These are phyloP conservation scores for Begonia masoniana DNA, from an alignment of 306 rosid genomes.

Conservation along the genomic window DNA sequence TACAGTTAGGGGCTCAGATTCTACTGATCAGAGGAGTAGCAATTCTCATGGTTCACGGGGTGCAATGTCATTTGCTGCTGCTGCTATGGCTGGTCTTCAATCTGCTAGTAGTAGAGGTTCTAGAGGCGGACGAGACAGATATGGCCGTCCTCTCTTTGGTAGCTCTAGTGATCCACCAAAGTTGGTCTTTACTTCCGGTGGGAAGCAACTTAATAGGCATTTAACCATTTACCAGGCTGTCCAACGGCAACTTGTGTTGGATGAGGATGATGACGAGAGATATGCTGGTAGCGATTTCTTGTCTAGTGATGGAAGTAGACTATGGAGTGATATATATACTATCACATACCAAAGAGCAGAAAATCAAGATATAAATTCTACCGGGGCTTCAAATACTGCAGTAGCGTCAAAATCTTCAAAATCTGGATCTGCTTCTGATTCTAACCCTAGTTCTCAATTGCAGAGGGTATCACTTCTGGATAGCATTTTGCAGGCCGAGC, in stretches of 20 bases:
- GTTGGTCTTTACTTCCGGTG: conserved; percentile 76
- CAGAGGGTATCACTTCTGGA: conserved; percentile 69
- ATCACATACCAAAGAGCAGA: conserved; percentile 86
- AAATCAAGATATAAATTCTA: conserved; percentile 49
- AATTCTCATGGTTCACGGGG: conserved; percentile 71
- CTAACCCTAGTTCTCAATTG: conserved; percentile 42
- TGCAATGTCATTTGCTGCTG: conserved; percentile 98
- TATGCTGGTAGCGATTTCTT: conserved; percentile 57
- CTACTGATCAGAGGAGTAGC: conserved; percentile 60
- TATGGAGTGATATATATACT: conserved; percentile 93
- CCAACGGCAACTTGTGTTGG: conserved; percentile 80
- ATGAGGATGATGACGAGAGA: conserved; percentile 98
- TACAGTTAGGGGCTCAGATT: conserved; percentile 49
- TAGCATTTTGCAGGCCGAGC: conserved; percentile 87
- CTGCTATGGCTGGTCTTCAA: conserved; percentile 98
- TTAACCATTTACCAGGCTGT: conserved; percentile 94
- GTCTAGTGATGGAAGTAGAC: conserved; percentile 86
- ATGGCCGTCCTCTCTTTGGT: conserved; percentile 65
- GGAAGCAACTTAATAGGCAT: conserved; percentile 85
- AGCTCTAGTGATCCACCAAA: conserved; percentile 61
- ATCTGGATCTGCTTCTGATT: conserved; percentile 41
- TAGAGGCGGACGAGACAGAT: conserved; percentile 83
- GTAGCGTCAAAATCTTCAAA: conserved; percentile 46
- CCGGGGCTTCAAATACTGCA: conserved; percentile 54
- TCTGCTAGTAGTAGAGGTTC: conserved; percentile 70